Evolutionary conservation across 176 grass and related monocot genomes (phyloP).

Genomic region (Phragmites australis): DNA sequence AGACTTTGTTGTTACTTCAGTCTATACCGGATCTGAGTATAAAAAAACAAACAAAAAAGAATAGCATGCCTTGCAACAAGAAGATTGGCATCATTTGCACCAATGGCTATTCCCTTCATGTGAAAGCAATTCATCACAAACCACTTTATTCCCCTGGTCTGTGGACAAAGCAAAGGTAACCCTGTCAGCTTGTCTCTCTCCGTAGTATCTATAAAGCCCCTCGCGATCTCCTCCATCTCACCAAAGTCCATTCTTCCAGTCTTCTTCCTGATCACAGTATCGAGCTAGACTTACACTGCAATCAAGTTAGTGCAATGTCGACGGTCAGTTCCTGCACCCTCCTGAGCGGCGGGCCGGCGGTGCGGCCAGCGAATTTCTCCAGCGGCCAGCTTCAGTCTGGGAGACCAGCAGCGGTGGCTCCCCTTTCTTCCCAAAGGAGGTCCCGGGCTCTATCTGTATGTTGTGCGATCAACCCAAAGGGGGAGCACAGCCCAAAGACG

Average conservation of each 20-base stretch:
- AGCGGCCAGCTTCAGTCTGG: not conserved
- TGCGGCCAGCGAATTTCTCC: not conserved
- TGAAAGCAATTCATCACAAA: conserved; percentile 1
- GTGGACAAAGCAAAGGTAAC: conserved; percentile 30
- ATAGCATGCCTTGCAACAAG: conserved; percentile 14
- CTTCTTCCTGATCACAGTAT: not conserved
- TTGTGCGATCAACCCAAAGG: not conserved
- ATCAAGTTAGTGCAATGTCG: conserved; percentile 29
- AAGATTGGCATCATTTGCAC: conserved; percentile 40
- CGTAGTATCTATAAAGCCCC: conserved; percentile 1
- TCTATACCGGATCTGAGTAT: not conserved
- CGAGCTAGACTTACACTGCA: not conserved
- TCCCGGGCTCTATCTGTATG: conserved; percentile 11
- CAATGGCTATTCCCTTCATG: not conserved
- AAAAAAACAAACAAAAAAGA: not conserved
- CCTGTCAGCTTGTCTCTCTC: not conserved
- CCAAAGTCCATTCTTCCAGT: not conserved
- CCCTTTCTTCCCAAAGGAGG: not conserved
- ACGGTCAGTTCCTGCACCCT: conserved; percentile 26
- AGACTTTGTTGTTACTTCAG: not conserved
- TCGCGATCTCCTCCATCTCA: not conserved
- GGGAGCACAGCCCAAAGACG: conserved; percentile 25
- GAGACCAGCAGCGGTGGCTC: not conserved
- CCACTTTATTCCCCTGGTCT: conserved; percentile 36
- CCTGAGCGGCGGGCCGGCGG: not conserved